Percentiles rank a stretch among this genome's conserved stretches.
Evolutionary conservation across 371 early-diverging fungal genomes (phyloP).

Genomic region (Globomyces sp.): DNA sequence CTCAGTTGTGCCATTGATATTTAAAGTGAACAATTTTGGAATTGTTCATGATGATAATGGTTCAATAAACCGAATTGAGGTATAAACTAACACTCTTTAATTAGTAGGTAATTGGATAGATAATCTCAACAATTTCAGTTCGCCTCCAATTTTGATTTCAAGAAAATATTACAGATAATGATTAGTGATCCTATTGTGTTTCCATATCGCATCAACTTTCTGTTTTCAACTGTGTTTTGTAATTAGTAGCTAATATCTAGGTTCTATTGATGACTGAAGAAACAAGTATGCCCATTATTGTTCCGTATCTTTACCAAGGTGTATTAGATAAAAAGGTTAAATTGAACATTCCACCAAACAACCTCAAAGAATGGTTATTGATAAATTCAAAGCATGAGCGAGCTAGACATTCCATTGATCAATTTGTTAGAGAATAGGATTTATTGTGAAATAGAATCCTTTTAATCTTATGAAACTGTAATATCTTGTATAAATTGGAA

Average conservation of each 20-base stretch:
- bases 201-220: background rate
- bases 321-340: background rate
- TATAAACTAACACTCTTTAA: background rate
- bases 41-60: background rate
- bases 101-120: too few species aligned
- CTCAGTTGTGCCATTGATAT: background rate
- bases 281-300: background rate
- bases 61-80: constrained; percentile 1
- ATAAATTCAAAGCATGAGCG: constrained; percentile 7
- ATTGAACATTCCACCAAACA: background rate
- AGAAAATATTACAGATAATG: constrained; percentile 9
- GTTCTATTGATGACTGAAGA: constrained; percentile 10
- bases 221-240: background rate
- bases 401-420: constrained; percentile 1
- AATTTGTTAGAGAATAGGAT: constrained; percentile 3
- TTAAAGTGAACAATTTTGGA: constrained; percentile 4
- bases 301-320: constrained; percentile 7
- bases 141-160: background rate
- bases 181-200: background rate
- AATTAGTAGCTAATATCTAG: background rate
- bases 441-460: background rate
- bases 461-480: background rate
- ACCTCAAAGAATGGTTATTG: constrained; percentile 9
- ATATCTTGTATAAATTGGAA: constrained; percentile 2
- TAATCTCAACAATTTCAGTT: background rate